Percentiles rank a stretch among this genome's conserved stretches.
These are phyloP conservation scores for Colletotrichum agaves DNA, from an alignment of 2,329 filamentous ascomycete species.

Conservation along the genomic window DNA sequence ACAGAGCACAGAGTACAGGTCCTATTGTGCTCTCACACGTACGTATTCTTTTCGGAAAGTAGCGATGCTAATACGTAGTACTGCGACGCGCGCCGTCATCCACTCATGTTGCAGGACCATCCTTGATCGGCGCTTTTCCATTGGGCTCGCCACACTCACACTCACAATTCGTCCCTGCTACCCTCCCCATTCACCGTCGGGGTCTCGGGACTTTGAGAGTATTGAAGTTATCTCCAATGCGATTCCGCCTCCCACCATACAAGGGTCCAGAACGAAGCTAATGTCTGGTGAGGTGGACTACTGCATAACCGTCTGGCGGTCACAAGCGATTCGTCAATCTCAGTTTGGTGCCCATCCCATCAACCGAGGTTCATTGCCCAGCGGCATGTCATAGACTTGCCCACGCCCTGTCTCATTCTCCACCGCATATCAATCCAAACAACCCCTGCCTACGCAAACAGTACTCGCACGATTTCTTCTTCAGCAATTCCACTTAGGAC, in stretches of 20 bases:
- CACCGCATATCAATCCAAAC: background rate
- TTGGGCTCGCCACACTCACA: background rate
- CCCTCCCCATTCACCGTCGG: constrained; percentile 3
- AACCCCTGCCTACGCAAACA: background rate
- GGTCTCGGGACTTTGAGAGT: background rate
- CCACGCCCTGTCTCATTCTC: constrained; percentile 1
- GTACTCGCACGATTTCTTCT: constrained; percentile 6
- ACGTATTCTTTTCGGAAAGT: background rate
- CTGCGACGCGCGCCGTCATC: background rate
- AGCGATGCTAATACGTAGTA: background rate
- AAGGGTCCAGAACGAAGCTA: constrained; percentile 3
- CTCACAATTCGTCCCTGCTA: background rate
- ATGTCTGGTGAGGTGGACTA: constrained; percentile 7
- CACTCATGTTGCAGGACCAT: background rate
- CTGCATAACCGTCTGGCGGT: background rate
- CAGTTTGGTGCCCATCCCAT: background rate
- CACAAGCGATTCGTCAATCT: constrained; percentile 17
- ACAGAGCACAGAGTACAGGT: too few relatives aligned
- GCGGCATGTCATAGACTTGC: constrained; percentile 12
- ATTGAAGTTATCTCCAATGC: background rate
- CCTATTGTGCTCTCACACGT: too few relatives aligned
- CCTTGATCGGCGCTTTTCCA: constrained; percentile 7
- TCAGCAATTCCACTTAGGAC: background rate
- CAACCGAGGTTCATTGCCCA: constrained; percentile 19
- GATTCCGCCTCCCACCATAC: background rate